Evolutionary conservation across 306 rosid species (phyloP).

Genomic region (Trichosanthes cucumerina): DNA sequence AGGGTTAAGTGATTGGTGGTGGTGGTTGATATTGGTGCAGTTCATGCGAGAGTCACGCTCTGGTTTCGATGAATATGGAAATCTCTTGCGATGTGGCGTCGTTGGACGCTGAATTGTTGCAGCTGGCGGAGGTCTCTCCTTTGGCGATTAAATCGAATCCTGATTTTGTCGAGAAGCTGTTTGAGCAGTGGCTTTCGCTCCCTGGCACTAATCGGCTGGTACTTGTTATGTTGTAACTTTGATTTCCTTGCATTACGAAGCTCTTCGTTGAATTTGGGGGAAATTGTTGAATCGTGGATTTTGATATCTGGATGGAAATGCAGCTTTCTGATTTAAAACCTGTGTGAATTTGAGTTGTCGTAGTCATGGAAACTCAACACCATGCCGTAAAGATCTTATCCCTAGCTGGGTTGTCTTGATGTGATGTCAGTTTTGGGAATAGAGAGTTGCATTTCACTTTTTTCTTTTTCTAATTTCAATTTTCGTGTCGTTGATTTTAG

Average conservation of each 20-base stretch:
- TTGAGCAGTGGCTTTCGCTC: conserved; percentile 93
- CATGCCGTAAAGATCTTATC: not conserved
- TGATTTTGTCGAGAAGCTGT: conserved; percentile 59
- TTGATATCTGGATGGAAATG: not conserved
- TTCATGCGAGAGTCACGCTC: conserved; percentile 31
- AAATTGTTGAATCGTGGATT: not conserved
- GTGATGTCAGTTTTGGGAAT: not conserved
- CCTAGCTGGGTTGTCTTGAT: not conserved
- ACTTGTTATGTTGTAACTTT: not conserved
- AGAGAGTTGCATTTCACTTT: not conserved
- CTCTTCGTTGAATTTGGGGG: not conserved
- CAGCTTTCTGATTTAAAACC: not conserved
- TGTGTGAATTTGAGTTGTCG: not conserved
- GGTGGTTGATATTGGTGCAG: conserved; percentile 16
- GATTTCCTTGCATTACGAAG: not conserved
- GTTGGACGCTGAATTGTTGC: conserved; percentile 81
- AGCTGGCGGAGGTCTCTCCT: conserved; percentile 77
- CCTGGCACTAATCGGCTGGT: conserved; percentile 86
- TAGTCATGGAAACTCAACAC: not conserved
- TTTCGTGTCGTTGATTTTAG: not conserved
- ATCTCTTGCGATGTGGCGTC: conserved; percentile 63
- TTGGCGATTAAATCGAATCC: conserved; percentile 67
- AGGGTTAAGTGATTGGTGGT: conserved; percentile 28
- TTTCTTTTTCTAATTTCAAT: not conserved
- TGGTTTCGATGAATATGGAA: conserved; percentile 62